phyloP scores from a whole-genome alignment of 108 stramenopile species.

The Seminavis robusta region DNA sequence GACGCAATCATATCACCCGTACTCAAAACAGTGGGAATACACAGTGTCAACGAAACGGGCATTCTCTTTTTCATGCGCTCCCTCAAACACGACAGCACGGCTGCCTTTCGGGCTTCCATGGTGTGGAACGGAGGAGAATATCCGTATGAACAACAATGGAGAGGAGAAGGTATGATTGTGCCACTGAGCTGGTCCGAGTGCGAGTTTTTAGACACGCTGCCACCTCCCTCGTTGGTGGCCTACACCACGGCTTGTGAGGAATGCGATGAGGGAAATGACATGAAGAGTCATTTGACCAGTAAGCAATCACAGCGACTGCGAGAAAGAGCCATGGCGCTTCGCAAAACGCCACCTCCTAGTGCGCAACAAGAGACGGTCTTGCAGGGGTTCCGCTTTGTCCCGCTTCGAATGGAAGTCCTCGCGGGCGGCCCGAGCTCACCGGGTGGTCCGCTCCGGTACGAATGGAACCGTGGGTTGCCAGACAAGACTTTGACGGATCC shows the following conservation, averaged over 20 bases:
- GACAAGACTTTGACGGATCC: neutral
- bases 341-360: too few species aligned
- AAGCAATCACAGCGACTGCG: too few species aligned
- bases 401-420: slow-evolving; percentile 22
- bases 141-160: slow-evolving; percentile 23
- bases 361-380: neutral
- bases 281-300: too few species aligned
- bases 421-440: slow-evolving; percentile 25
- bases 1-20: slow-evolving; percentile 3
- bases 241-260: too few species aligned
- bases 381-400: slow-evolving; percentile 16
- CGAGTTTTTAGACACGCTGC: neutral
- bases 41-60: slow-evolving; percentile 8
- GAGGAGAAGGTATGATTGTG: slow-evolving; percentile 14
- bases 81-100: too few species aligned
- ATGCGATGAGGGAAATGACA: neutral
- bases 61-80: slow-evolving; percentile 18
- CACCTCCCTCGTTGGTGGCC: too few species aligned
- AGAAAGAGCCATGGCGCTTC: too few species aligned
- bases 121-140: slow-evolving; percentile 14
- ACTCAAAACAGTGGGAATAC: slow-evolving; percentile 23
- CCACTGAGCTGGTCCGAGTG: slow-evolving; percentile 15
- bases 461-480: slow-evolving; percentile 2
- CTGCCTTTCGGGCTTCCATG: slow-evolving; percentile 6
- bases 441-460: slow-evolving; percentile 13